These are phyloP conservation scores for Wickerhamiella bombiphila DNA, from an alignment of 805 yeast species.

Conservation along the genomic window DNA sequence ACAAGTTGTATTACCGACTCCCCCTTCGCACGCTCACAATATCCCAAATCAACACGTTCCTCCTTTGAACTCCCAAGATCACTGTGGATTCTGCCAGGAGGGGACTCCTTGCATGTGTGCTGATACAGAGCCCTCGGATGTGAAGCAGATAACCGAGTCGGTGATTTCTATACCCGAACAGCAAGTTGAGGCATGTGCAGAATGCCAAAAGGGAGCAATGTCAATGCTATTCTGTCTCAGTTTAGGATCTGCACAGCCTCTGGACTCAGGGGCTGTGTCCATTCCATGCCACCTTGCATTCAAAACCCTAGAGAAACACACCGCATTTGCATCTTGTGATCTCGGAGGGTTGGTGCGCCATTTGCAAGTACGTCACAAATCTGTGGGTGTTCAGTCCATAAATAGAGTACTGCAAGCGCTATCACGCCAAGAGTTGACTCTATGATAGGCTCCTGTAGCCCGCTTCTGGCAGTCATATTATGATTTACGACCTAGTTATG, in stretches of 20 bases:
- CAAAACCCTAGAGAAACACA: slow-evolving; percentile 60
- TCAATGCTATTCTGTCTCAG: slow-evolving; percentile 64
- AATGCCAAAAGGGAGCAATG: slow-evolving; percentile 69
- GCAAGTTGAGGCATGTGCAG: slow-evolving; percentile 30
- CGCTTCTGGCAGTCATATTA: no score
- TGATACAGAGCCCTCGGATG: slow-evolving; percentile 22
- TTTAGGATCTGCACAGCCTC: slow-evolving; percentile 12
- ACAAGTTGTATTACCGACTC: background rate
- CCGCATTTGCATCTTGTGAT: slow-evolving; percentile 15
- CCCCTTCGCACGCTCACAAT: slow-evolving; percentile 1
- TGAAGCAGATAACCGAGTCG: background rate
- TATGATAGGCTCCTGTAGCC: no score
- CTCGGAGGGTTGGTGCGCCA: slow-evolving; percentile 15
- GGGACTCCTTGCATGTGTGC: slow-evolving; percentile 82
- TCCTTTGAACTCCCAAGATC: slow-evolving; percentile 28
- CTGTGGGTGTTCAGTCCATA: slow-evolving; percentile 20
- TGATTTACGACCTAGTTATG: no score
- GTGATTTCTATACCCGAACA: background rate
- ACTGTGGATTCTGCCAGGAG: slow-evolving; percentile 85
- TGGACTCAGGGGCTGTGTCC: slow-evolving; percentile 22
- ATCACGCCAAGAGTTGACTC: slow-evolving; percentile 2
- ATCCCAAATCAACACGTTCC: slow-evolving; percentile 5
- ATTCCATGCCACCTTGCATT: slow-evolving; percentile 81
- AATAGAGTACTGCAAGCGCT: slow-evolving; percentile 18
- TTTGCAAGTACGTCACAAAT: slow-evolving; percentile 13